Evolutionary conservation across 163 green algal genomes (phyloP), one percentile per base, ranked within the genome.

Genomic region (Volvox carteri): DNA sequence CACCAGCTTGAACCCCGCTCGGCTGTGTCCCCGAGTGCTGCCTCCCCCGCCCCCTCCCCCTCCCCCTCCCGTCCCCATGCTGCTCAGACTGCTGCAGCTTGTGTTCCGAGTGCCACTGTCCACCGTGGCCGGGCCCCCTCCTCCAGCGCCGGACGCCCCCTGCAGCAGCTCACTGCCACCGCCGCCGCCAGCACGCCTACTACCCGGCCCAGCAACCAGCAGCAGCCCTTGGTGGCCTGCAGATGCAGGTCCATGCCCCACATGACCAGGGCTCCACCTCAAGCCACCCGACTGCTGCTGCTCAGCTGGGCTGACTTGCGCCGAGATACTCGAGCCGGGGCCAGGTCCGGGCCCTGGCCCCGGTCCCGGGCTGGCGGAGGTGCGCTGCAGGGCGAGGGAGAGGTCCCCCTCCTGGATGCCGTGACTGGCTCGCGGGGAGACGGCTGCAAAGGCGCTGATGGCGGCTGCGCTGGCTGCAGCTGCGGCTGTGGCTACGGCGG

Each of bases 1-100:
- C 68, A 88, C 83, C 35, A 88, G 68, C 50, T 88, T 88, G 67
- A 83, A 88, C 4, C 83, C 68, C 33, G 83, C 83, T 4, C 83
- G 67, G 68, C 83, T 60, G 67, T 73, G 83, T 0, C 9, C 83
- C 37, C 83, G 65, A 7, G 23, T 46, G 65, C 65, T 72, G 62
- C 41, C 44, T n/a, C 19, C 33, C 9, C 35, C 78, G 37, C 19
- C 25, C 37, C 9, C 54, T 18, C 54, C 54, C 60, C n/a, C 14
- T 23, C 19, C 9, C 48, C 48, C 19, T 19, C 25, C 60, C 23
- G 60, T 72, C 23, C 41, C 62, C 44, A 86, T 73, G 48, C 65
- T 87, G 81, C 48, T 79, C 14, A 87, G 44, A 65, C 81, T 87
- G 65, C 81, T 87, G 65, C 39, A 70, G 65, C 81, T 87, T 28